Base-by-base conservation (phyloP, 768 basidiomycete genomes). In the Cystobasidiopsis lactophilus region DNA sequence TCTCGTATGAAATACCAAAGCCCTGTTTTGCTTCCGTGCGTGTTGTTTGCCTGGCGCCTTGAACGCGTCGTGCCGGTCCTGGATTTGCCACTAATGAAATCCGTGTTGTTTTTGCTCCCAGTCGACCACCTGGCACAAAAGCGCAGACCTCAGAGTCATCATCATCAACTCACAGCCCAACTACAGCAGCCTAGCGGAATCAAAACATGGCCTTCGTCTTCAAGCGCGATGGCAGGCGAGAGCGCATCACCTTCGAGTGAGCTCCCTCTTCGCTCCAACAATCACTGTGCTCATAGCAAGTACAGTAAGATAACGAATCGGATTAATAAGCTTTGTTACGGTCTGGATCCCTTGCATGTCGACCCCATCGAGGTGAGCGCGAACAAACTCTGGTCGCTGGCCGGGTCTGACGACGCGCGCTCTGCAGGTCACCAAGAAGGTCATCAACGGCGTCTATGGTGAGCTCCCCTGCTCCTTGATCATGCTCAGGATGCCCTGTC, bases 171-270 rank as follows among this genome's bases (percentile, higher is more conserved):
- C n/a, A n/a, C n/a, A n/a, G n/a, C n/a, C n/a, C n/a, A n/a, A n/a
- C n/a, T n/a, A n/a, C n/a, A n/a, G n/a, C n/a, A n/a, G n/a, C n/a
- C n/a, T n/a, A n/a, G n/a, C n/a, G n/a, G n/a, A n/a, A n/a, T n/a
- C n/a, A n/a, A n/a, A n/a, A n/a, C n/a, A 61, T 61, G 60, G 53
- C 60, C 14, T 61, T 49, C 49, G 60, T 61, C 30, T 61, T 44
- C 54, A 61, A 61, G 53, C 44, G 60, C 54, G 83, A 85, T 45
- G 63, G 63, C 26, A 59, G 63, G 58, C 86, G 85, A 68, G 86
- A 91, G 68, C 80, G 77, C 64, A 82, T 91, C 50, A 80, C 84
- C 61, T 91, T 91, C 62, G 86, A 91, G 64, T 91, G 91, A 74
- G 85, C 80, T 59, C 57, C 38, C 30, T 57, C 39, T 19, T 31